Evolutionary conservation across 331 rosid species (phyloP).

Genomic region (Acacia pycnantha): DNA sequence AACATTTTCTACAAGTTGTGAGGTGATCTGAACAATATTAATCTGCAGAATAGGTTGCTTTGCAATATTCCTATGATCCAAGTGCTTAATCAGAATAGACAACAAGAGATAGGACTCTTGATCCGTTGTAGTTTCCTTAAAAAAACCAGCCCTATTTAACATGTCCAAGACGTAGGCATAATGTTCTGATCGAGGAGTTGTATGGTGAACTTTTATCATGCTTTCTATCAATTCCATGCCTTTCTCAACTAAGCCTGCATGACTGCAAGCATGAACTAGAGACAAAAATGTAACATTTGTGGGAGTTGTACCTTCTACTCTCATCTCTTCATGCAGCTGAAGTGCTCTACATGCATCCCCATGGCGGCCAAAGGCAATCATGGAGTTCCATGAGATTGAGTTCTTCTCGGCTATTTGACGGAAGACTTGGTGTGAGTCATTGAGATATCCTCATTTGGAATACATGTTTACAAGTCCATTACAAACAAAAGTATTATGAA

Average conservation of each 20-base stretch:
- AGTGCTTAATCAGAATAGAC: too few relatives aligned
- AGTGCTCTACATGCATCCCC: conserved; percentile 77
- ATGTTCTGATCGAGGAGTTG: conserved; percentile 76
- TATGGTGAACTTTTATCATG: conserved; percentile 63
- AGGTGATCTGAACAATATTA: too few relatives aligned
- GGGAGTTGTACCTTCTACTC: conserved; percentile 49
- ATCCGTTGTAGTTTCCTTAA: conserved; percentile 65
- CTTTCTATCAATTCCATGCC: conserved; percentile 76
- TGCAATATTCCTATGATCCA: too few relatives aligned
- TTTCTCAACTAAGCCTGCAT: conserved; percentile 69
- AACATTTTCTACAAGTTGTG: too few relatives aligned
- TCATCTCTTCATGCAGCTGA: conserved; percentile 63
- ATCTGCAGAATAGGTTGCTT: too few relatives aligned
- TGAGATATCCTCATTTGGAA: conserved; percentile 83
- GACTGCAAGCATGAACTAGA: conserved; percentile 90
- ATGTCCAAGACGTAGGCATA: conserved; percentile 84
- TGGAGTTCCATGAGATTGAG: conserved; percentile 78
- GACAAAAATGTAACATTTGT: conserved; percentile 85
- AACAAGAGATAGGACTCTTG: too few relatives aligned
- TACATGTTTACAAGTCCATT: conserved; percentile 96
- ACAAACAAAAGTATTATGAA: conserved; percentile 58
- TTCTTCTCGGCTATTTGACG: conserved; percentile 55
- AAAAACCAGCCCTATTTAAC: conserved; percentile 87
- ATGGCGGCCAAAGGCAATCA: conserved; percentile 89
- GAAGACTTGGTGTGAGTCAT: conserved; percentile 57